These are phyloP conservation scores for Cucumis cinereus DNA, from an alignment of 306 rosid genomes.

Conservation along the genomic window DNA sequence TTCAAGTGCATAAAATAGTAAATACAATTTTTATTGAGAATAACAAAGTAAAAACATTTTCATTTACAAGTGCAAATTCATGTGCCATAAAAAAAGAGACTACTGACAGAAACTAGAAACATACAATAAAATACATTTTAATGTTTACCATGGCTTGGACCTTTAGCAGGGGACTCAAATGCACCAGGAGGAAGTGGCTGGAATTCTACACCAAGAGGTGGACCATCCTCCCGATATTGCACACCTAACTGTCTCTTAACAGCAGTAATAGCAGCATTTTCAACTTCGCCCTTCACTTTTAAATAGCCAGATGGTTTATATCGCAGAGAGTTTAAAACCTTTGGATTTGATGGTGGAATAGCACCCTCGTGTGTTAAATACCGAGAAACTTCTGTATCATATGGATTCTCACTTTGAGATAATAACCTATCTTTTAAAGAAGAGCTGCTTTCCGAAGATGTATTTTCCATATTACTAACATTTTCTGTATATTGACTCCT, in stretches of 20 bases:
- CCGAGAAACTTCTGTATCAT: constrained; percentile 52
- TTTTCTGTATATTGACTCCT: constrained; percentile 37
- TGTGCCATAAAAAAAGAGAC: not conserved
- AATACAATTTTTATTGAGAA: not conserved
- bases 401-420: constrained; percentile 56
- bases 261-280: constrained; percentile 93
- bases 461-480: constrained; percentile 43
- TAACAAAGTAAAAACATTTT: not conserved
- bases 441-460: constrained; percentile 90
- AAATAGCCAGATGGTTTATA: constrained; percentile 91
- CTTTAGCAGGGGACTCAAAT: constrained; percentile 49
- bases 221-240: constrained; percentile 73
- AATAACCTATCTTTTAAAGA: constrained; percentile 49
- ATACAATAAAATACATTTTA: not conserved
- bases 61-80: not conserved
- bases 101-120: not conserved
- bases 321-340: constrained; percentile 30
- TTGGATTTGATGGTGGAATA: constrained; percentile 49
- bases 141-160: constrained; percentile 53
- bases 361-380: constrained; percentile 33
- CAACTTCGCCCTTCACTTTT: constrained; percentile 92
- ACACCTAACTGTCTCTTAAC: constrained; percentile 89
- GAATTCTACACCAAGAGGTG: constrained; percentile 71
- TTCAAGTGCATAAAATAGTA: not conserved
- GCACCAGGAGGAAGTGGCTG: constrained; percentile 92